Evolutionary conservation across 495 filamentous ascomycete species (phyloP).

Genomic region (Lineolata rhizophorae): DNA sequence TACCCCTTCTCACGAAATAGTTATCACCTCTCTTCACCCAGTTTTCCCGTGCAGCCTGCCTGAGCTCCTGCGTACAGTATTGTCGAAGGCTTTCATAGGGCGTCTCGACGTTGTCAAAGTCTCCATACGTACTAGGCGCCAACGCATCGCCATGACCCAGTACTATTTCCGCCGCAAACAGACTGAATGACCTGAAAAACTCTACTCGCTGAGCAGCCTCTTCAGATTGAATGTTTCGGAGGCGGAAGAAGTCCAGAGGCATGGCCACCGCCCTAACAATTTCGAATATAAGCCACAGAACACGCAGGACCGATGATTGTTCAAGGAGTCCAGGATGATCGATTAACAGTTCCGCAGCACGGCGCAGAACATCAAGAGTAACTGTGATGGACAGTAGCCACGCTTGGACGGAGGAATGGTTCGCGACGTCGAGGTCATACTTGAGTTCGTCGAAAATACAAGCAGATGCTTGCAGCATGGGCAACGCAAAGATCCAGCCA

Average conservation of each 20-base stretch:
- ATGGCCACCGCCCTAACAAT: conserved; percentile 25
- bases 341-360: conserved; percentile 17
- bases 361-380: conserved; percentile 22
- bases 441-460: conserved; percentile 25
- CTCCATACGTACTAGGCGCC: too few species aligned
- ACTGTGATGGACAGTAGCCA: conserved; percentile 22
- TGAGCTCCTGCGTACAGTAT: too few species aligned
- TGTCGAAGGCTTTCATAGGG: too few species aligned
- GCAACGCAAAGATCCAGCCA: conserved; percentile 36
- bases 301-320: conserved; percentile 21
- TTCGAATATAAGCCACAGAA: conserved; percentile 22
- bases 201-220: background rate
- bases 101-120: too few species aligned
- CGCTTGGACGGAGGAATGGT: conserved; percentile 21
- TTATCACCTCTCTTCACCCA: too few species aligned
- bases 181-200: conserved; percentile 17
- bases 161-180: conserved; percentile 12
- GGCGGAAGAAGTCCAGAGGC: conserved; percentile 30
- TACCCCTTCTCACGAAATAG: too few species aligned
- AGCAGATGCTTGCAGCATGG: conserved; percentile 29
- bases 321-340: conserved; percentile 16
- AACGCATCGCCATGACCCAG: conserved; percentile 3
- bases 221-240: conserved; percentile 11
- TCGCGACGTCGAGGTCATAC: conserved; percentile 26
- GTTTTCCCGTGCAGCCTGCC: too few species aligned